phyloP scores from a whole-genome alignment of 805 yeast species.

The Teunomyces atbi region DNA sequence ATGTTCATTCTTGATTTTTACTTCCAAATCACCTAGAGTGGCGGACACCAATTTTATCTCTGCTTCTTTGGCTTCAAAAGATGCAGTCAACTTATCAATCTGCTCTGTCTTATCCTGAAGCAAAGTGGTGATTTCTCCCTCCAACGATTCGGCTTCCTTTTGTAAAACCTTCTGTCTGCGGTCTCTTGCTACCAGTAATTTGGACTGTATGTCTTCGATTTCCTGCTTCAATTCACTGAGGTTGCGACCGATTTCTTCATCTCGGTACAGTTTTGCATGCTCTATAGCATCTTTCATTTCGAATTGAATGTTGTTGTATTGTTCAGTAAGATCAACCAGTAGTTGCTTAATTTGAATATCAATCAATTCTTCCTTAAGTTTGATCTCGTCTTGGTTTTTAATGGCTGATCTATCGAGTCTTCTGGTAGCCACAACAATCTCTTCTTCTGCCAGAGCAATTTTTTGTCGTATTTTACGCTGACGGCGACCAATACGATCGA shows the following conservation, averaged over 20 bases:
- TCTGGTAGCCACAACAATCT: slow-evolving; percentile 7
- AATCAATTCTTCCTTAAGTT: slow-evolving; percentile 27
- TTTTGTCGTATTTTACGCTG: slow-evolving; percentile 1
- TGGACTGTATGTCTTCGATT: neutral
- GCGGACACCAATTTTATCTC: slow-evolving; percentile 16
- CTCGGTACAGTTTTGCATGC: slow-evolving; percentile 21
- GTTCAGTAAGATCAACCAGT: slow-evolving; percentile 22
- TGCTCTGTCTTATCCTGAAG: slow-evolving; percentile 5
- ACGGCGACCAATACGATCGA: slow-evolving; percentile 1
- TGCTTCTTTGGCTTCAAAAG: slow-evolving; percentile 21
- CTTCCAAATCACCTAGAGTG: slow-evolving; percentile 7
- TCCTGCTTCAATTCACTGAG: neutral
- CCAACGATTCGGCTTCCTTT: neutral
- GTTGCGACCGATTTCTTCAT: slow-evolving; percentile 11
- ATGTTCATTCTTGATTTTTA: slow-evolving; percentile 4
- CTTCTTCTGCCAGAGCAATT: slow-evolving; percentile 7
- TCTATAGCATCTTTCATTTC: slow-evolving; percentile 35
- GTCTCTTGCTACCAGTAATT: neutral
- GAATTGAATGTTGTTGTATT: slow-evolving; percentile 30
- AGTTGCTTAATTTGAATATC: slow-evolving; percentile 30
- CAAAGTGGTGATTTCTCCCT: neutral
- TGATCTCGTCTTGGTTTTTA: slow-evolving; percentile 18
- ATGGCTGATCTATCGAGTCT: neutral
- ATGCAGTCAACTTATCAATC: slow-evolving; percentile 23
- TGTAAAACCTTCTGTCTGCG: neutral